These are phyloP conservation scores for Teratosphaeria epicoccoides DNA, from an alignment of 2,329 filamentous ascomycete genomes.

Conservation along the genomic window DNA sequence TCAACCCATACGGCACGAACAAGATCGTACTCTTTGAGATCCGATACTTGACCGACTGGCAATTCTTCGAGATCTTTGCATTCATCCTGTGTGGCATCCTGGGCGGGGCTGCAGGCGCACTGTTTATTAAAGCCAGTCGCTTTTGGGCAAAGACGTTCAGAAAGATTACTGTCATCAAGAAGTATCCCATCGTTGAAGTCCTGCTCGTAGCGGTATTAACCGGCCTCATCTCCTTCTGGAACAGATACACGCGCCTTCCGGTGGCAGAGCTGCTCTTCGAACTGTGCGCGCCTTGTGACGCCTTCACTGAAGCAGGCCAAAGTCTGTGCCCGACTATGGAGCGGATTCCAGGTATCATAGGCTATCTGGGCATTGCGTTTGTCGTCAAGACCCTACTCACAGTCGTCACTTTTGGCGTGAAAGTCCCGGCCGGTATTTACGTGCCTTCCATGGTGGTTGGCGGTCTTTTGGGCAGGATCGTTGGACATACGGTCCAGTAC, in stretches of 20 bases:
- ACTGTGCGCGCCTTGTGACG: conserved; percentile 76
- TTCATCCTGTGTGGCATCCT: conserved; percentile 82
- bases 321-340: conserved; percentile 67
- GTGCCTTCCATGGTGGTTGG: conserved; percentile 98
- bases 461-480: conserved; percentile 76
- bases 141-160: conserved; percentile 85
- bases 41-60: conserved; percentile 81
- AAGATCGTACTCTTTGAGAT: conserved; percentile 98
- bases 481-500: conserved; percentile 79
- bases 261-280: conserved; percentile 88
- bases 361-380: conserved; percentile 65
- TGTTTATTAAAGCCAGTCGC: conserved; percentile 94
- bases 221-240: conserved; percentile 85
- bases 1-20: conserved; percentile 90
- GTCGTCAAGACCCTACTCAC: conserved; percentile 84
- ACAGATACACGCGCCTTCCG: conserved; percentile 74
- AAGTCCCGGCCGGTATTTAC: conserved; percentile 93
- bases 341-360: conserved; percentile 67
- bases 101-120: conserved; percentile 71
- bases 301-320: conserved; percentile 54
- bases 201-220: conserved; percentile 77
- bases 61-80: conserved; percentile 75
- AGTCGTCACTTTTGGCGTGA: conserved; percentile 86
- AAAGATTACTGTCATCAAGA: conserved; percentile 68
- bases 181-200: conserved; percentile 76